Evolutionary conservation across 1,284 basidiomycete species (phyloP).

Genomic region (Ceratobasidium papillatum): DNA sequence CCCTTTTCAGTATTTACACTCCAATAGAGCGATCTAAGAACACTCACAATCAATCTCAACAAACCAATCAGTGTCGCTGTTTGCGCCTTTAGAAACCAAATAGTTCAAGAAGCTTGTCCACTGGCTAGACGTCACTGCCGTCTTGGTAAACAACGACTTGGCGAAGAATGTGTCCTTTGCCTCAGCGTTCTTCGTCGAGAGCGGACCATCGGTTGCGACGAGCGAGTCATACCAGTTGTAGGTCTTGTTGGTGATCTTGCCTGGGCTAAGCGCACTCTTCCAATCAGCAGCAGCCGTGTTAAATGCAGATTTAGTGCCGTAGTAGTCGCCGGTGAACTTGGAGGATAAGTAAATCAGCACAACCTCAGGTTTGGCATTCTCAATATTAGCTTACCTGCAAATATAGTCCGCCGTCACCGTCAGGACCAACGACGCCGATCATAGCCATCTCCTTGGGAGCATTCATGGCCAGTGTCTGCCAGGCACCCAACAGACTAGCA

Average conservation of each 20-base stretch:
- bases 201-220: constrained; percentile 8
- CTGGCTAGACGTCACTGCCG: constrained; percentile 10
- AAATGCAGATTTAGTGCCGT: constrained; percentile 23
- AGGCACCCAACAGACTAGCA: constrained; percentile 9
- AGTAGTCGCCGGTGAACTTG: constrained; percentile 20
- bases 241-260: constrained; percentile 3
- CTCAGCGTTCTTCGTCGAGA: constrained; percentile 2
- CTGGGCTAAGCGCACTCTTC: constrained; percentile 9
- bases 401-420: constrained; percentile 25
- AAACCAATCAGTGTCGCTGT: constrained; percentile 34
- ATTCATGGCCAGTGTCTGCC: constrained; percentile 36
- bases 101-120: constrained; percentile 42
- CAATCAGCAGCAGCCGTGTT: constrained; percentile 7
- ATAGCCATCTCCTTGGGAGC: constrained; percentile 40
- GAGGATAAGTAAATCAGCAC: not conserved
- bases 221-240: constrained; percentile 39
- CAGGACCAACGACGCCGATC: constrained; percentile 14
- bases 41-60: constrained; percentile 42
- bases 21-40: not conserved
- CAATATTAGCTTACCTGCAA: constrained; percentile 8
- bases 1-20: not conserved
- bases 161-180: constrained; percentile 6
- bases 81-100: constrained; percentile 22
- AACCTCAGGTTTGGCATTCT: not conserved
- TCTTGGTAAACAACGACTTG: constrained; percentile 35